phyloP scores from a whole-genome alignment of 257 asterid genomes.

The Solanum clarkiae region DNA sequence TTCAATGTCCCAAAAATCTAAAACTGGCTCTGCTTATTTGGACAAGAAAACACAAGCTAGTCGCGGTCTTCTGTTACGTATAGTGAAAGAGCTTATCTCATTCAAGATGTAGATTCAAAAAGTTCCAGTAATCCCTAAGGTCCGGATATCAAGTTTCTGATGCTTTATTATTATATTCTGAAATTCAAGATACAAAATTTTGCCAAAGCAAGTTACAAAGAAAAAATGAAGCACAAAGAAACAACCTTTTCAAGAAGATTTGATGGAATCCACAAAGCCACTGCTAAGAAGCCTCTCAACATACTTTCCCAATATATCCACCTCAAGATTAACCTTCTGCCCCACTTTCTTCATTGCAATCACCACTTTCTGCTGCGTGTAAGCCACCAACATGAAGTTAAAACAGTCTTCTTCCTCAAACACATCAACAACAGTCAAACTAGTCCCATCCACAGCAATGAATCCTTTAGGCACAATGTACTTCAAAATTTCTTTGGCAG shows the following conservation, averaged over 20 bases:
- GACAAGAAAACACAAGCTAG: not conserved
- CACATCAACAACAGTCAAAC: slow-evolving; percentile 84
- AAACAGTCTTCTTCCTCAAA: slow-evolving; percentile 60
- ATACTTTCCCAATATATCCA: slow-evolving; percentile 82
- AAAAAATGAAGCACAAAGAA: not conserved
- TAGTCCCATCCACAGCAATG: slow-evolving; percentile 75
- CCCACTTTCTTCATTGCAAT: slow-evolving; percentile 69
- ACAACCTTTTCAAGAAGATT: slow-evolving; percentile 16
- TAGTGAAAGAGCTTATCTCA: not conserved
- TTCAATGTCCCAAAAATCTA: not conserved
- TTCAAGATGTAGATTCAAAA: not conserved
- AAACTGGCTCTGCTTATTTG: not conserved
- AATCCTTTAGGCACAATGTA: slow-evolving; percentile 85
- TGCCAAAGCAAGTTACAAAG: not conserved
- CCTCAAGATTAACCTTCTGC: slow-evolving; percentile 85
- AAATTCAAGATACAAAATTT: not conserved
- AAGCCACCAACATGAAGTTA: slow-evolving; percentile 66
- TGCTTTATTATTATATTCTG: not conserved
- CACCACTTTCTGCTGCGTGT: slow-evolving; percentile 67
- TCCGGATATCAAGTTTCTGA: not conserved
- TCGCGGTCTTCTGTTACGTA: not conserved
- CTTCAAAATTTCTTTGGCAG: slow-evolving; percentile 40
- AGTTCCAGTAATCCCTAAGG: not conserved
- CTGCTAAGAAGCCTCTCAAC: slow-evolving; percentile 66
- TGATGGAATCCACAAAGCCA: slow-evolving; percentile 42